Conservation (phyloP, 2,329 filamentous ascomycete species). For the Byssothecium circinans region DNA sequence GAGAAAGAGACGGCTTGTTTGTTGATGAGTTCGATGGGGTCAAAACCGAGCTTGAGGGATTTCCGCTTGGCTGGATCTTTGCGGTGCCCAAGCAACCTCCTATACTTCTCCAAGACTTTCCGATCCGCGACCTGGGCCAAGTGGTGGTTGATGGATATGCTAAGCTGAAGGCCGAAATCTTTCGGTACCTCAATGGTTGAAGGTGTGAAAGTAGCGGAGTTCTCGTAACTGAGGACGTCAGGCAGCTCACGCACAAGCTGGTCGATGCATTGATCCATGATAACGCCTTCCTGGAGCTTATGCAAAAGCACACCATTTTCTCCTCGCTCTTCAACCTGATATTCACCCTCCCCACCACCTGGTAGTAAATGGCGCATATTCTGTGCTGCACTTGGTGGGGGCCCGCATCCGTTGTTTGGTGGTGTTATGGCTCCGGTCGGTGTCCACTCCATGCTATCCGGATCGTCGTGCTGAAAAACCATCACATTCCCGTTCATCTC, state of each 20-base stretch:
- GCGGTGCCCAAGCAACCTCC: slow-evolving; percentile 40
- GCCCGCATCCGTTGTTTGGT: slow-evolving; percentile 30
- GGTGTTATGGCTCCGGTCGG: slow-evolving; percentile 34
- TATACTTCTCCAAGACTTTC: slow-evolving; percentile 41
- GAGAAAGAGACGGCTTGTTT: slow-evolving; percentile 43
- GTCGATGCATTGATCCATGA: slow-evolving; percentile 43
- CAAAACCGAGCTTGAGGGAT: slow-evolving; percentile 40
- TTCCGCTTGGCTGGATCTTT: slow-evolving; percentile 37
- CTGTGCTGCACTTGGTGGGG: slow-evolving; percentile 30
- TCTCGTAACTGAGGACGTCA: slow-evolving; percentile 39
- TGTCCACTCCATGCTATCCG: slow-evolving; percentile 44
- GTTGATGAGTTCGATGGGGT: slow-evolving; percentile 43
- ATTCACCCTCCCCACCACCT: slow-evolving; percentile 27
- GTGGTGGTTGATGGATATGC: slow-evolving; percentile 44
- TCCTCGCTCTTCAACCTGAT: slow-evolving; percentile 21
- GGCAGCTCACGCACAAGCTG: slow-evolving; percentile 40
- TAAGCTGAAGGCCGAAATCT: slow-evolving; percentile 41
- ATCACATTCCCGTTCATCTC: slow-evolving; percentile 11
- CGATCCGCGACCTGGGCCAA: slow-evolving; percentile 43
- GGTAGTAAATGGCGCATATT: slow-evolving; percentile 37
- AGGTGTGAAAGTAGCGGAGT: slow-evolving; percentile 39
- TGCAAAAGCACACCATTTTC: slow-evolving; percentile 36
- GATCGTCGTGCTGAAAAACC: slow-evolving; percentile 30
- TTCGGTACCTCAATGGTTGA: slow-evolving; percentile 43
- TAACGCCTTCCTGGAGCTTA: slow-evolving; percentile 39